phyloP scores from a whole-genome alignment of 2,329 filamentous ascomycete species.

The Cercospora zeae-maydis region DNA sequence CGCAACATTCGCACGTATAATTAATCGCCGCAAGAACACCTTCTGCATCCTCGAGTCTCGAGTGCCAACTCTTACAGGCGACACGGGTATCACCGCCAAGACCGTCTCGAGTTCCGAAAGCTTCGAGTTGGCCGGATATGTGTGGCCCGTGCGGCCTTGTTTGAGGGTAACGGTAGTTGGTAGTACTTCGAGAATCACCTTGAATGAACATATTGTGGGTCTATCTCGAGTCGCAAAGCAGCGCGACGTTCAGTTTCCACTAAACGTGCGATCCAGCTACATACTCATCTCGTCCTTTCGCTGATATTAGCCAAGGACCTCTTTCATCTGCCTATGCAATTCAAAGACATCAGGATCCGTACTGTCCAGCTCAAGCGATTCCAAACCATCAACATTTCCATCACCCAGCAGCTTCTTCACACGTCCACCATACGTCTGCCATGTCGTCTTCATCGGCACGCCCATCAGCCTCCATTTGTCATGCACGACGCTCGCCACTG shows the following conservation, averaged over 20 bases:
- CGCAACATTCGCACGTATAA: not conserved
- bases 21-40: not conserved
- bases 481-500: conserved; percentile 17
- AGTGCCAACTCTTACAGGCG: not conserved
- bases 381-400: conserved; percentile 17
- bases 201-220: not conserved
- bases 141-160: not conserved
- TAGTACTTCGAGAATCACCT: not conserved
- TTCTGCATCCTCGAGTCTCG: not conserved
- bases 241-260: too few species aligned
- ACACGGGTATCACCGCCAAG: not conserved
- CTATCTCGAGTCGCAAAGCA: too few species aligned
- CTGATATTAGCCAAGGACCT: not conserved
- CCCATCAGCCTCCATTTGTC: conserved; percentile 16
- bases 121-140: not conserved
- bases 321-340: conserved; percentile 10
- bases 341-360: conserved; percentile 14
- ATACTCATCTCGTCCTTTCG: not conserved
- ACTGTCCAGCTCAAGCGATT: conserved; percentile 17
- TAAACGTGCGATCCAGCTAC: too few species aligned
- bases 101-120: not conserved
- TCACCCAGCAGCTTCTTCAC: conserved; percentile 21
- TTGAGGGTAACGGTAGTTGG: not conserved
- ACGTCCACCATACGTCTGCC: conserved; percentile 10
- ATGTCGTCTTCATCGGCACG: conserved; percentile 11